Percentiles rank a stretch among this genome's conserved stretches.
Evolutionary conservation across 805 yeast genomes (phyloP).

Genomic region (Maudiozyma pseudohumilis): DNA sequence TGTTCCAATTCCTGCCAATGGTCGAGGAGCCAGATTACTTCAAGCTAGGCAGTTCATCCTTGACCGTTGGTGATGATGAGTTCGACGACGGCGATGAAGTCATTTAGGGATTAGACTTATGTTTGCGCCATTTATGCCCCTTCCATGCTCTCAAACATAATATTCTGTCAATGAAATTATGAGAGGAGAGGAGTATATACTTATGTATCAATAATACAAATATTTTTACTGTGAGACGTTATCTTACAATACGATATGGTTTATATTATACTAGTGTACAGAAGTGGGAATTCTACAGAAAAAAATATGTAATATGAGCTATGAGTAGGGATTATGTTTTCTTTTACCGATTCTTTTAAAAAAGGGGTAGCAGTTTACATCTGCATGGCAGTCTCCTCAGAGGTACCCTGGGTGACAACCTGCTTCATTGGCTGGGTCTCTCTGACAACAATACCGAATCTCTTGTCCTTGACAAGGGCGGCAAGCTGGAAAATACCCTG

Average conservation of each 20-base stretch:
- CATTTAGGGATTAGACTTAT: no score
- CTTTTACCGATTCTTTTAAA: no score
- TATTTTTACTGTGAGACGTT: neutral
- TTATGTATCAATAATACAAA: neutral
- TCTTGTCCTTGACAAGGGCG: slow-evolving; percentile 51
- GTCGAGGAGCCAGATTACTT: slow-evolving; percentile 76
- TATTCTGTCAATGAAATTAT: no score
- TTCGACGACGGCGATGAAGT: slow-evolving; percentile 13
- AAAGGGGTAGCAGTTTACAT: slow-evolving; percentile 3
- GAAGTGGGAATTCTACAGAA: no score
- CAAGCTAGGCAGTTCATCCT: slow-evolving; percentile 43
- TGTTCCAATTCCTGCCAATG: slow-evolving; percentile 62
- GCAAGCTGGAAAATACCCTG: slow-evolving; percentile 45
- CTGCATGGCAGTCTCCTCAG: slow-evolving; percentile 12
- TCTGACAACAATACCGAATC: slow-evolving; percentile 58
- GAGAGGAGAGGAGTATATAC: no score
- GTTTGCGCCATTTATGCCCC: no score
- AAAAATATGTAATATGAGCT: no score
- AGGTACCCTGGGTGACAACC: slow-evolving; percentile 1
- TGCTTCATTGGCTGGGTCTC: slow-evolving; percentile 51
- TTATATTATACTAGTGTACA: slow-evolving; percentile 3
- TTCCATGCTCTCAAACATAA: no score
- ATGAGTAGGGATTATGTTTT: no score
- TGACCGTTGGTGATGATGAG: slow-evolving; percentile 32
- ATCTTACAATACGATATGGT: no score